phyloP scores from a whole-genome alignment of 2,329 filamentous ascomycete species.

The Paracoccidioides lutzii region DNA sequence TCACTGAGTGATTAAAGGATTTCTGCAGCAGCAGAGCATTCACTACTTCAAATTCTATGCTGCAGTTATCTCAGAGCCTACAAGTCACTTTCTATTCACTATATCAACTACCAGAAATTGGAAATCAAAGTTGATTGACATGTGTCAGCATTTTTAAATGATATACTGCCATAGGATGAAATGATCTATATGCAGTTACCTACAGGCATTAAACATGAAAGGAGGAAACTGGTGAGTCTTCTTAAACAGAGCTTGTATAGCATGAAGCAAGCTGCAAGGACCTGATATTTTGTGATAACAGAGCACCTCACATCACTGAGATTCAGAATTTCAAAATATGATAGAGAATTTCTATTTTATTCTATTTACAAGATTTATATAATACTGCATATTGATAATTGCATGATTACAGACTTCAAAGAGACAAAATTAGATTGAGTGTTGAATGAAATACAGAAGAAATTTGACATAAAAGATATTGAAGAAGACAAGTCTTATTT shows the following conservation, averaged over 20 bases:
- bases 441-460: neutral
- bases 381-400: neutral
- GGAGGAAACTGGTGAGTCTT: neutral
- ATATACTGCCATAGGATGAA: no score
- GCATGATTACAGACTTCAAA: neutral
- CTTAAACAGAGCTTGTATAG: neutral
- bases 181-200: no score
- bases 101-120: no score
- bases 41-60: neutral
- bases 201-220: neutral
- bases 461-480: neutral
- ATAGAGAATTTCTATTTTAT: neutral
- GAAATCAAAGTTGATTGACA: no score
- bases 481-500: neutral
- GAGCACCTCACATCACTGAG: neutral
- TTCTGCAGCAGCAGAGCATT: neutral
- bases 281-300: neutral
- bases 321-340: neutral
- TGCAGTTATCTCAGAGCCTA: no score
- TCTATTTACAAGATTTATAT: neutral
- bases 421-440: neutral
- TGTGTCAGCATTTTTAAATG: no score
- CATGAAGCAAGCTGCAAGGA: neutral
- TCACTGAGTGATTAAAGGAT: neutral
- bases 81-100: no score